phyloP scores from a whole-genome alignment of 73 alveolate genomes.

The Paramecium octaurelia region DNA sequence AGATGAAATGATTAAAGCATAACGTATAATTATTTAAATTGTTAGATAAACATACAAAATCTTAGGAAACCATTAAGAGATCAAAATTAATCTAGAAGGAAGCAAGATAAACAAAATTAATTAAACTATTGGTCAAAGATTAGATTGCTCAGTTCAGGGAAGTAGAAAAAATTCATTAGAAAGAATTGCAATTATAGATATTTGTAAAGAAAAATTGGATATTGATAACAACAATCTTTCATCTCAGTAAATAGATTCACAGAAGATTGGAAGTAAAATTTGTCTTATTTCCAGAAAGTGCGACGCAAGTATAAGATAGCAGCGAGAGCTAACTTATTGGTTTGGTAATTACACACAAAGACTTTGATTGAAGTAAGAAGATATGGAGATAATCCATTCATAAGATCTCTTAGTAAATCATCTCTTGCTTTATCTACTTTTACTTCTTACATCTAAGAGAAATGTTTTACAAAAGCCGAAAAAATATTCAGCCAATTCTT shows the following conservation, averaged over 20 bases:
- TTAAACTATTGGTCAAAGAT: background rate
- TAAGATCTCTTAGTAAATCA: background rate
- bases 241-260: background rate
- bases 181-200: background rate
- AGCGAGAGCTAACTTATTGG: background rate
- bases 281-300: background rate
- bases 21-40: background rate
- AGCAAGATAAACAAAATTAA: background rate
- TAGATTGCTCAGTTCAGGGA: background rate
- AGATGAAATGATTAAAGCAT: background rate
- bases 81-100: background rate
- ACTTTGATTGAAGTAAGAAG: background rate
- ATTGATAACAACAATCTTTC: background rate
- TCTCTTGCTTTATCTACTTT: background rate
- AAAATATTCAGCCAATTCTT: background rate
- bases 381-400: background rate
- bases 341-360: background rate
- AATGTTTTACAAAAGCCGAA: background rate
- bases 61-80: background rate
- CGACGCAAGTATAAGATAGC: background rate
- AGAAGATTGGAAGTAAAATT: background rate
- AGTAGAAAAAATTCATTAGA: background rate
- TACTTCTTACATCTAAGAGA: background rate
- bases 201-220: background rate
- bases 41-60: background rate